Conservation (phyloP, 768 basidiomycete genomes). For the Termitomyces sp. region DNA sequence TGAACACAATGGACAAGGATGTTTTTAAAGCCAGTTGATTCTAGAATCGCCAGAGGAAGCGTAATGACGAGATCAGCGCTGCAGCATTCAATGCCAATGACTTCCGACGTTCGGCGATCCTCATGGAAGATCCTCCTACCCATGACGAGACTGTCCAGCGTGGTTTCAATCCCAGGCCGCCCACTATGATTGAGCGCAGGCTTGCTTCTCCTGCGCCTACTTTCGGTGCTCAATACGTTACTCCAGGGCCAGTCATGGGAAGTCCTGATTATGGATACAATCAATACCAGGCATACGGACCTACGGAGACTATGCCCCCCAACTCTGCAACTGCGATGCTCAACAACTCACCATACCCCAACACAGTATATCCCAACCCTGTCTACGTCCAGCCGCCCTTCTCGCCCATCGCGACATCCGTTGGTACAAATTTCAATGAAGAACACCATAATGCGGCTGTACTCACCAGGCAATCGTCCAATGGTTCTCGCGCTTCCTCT, state of each 20-base stretch:
- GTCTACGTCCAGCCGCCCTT: conserved; percentile 29
- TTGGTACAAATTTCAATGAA: conserved; percentile 17
- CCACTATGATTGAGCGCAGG: conserved; percentile 30
- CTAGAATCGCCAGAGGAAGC: conserved; percentile 34
- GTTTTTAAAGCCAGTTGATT: not conserved
- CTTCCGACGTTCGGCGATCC: conserved; percentile 62
- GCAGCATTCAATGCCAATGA: conserved; percentile 46
- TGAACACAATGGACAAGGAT: not conserved
- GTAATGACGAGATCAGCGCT: conserved; percentile 33
- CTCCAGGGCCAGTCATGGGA: conserved; percentile 17
- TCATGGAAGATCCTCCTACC: conserved; percentile 50
- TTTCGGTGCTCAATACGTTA: conserved; percentile 27
- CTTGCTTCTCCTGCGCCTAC: conserved; percentile 26
- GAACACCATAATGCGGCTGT: conserved; percentile 14
- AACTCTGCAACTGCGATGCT: conserved; percentile 21
- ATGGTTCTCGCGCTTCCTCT: conserved; percentile 9
- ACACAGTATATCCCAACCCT: conserved; percentile 33
- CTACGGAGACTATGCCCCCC: conserved; percentile 29
- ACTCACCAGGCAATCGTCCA: conserved; percentile 19
- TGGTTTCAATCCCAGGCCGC: conserved; percentile 51
- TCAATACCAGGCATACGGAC: conserved; percentile 22
- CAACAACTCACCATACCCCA: conserved; percentile 8
- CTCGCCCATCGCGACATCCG: conserved; percentile 30
- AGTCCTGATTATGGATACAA: conserved; percentile 15
- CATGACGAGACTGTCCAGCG: conserved; percentile 33